A percentile compares a stretch with the other conserved stretches of the same genome.
Evolutionary conservation across 2,329 filamentous ascomycete genomes (phyloP).

Genomic region (Eutypa lata): DNA sequence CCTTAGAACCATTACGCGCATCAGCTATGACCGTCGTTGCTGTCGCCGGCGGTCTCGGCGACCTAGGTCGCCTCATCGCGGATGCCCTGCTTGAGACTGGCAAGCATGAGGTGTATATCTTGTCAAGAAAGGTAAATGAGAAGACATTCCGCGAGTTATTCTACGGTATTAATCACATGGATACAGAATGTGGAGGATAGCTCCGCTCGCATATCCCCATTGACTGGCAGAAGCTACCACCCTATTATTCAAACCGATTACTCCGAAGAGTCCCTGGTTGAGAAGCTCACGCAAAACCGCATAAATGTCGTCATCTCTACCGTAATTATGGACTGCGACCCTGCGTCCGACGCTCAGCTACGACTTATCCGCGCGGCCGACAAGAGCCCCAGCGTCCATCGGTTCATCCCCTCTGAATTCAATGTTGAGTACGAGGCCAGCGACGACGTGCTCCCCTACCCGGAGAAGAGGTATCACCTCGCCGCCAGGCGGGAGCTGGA

Average conservation of each 20-base stretch:
- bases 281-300: conserved; percentile 16
- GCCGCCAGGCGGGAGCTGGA: conserved; percentile 25
- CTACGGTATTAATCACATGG: conserved; percentile 2
- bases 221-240: conserved; percentile 16
- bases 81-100: conserved; percentile 21
- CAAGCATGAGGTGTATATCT: conserved; percentile 23
- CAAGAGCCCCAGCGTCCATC: conserved; percentile 21
- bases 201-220: conserved; percentile 14
- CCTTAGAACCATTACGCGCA: conserved; percentile 3
- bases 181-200: conserved; percentile 8
- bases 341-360: conserved; percentile 28
- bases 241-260: conserved; percentile 28
- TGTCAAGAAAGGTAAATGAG: conserved; percentile 24
- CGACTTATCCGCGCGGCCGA: conserved; percentile 31
- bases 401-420: conserved; percentile 37
- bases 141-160: background rate
- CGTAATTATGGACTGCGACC: conserved; percentile 27
- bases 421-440: conserved; percentile 34
- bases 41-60: conserved; percentile 24
- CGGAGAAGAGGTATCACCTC: conserved; percentile 29
- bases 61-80: conserved; percentile 22
- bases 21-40: conserved; percentile 27
- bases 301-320: conserved; percentile 31
- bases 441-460: conserved; percentile 30
- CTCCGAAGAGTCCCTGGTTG: conserved; percentile 15